Evolutionary conservation across 805 yeast genomes (phyloP).

Genomic region (Kodamaea kaohsiungensis): DNA sequence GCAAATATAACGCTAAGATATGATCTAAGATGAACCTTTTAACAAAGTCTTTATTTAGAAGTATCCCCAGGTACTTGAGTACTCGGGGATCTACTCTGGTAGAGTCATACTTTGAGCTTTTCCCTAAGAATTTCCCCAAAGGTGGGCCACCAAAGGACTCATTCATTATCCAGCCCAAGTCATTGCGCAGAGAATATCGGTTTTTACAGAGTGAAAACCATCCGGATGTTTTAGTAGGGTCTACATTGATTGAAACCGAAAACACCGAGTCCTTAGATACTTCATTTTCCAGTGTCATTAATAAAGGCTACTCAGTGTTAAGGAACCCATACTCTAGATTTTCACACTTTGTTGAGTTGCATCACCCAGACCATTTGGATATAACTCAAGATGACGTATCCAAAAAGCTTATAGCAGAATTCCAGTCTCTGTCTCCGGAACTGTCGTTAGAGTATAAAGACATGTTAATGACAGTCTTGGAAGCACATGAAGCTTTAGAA

Average conservation of each 20-base stretch:
- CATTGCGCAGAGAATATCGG: slow-evolving; percentile 74
- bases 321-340: slow-evolving; percentile 66
- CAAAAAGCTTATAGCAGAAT: slow-evolving; percentile 44
- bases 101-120: slow-evolving; percentile 55
- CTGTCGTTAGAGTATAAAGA: slow-evolving; percentile 46
- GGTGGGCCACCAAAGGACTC: slow-evolving; percentile 63
- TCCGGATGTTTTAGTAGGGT: slow-evolving; percentile 63
- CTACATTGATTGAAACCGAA: slow-evolving; percentile 17
- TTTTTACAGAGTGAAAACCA: slow-evolving; percentile 71
- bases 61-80: neutral
- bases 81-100: neutral
- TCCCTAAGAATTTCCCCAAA: slow-evolving; percentile 72
- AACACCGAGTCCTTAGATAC: slow-evolving; percentile 15
- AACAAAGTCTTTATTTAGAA: neutral
- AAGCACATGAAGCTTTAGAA: slow-evolving; percentile 81
- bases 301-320: slow-evolving; percentile 75
- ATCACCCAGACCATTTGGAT: slow-evolving; percentile 47
- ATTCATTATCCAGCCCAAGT: slow-evolving; percentile 56
- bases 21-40: neutral
- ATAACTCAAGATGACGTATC: slow-evolving; percentile 58
- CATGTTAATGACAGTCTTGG: slow-evolving; percentile 74
- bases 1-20: neutral
- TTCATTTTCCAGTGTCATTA: slow-evolving; percentile 54
- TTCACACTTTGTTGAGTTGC: slow-evolving; percentile 35
- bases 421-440: slow-evolving; percentile 32